A percentile compares a stretch with the other conserved stretches of the same genome.
These are phyloP conservation scores for Scortechinia acanthostroma DNA, from an alignment of 2,329 filamentous ascomycete genomes.

Conservation along the genomic window DNA sequence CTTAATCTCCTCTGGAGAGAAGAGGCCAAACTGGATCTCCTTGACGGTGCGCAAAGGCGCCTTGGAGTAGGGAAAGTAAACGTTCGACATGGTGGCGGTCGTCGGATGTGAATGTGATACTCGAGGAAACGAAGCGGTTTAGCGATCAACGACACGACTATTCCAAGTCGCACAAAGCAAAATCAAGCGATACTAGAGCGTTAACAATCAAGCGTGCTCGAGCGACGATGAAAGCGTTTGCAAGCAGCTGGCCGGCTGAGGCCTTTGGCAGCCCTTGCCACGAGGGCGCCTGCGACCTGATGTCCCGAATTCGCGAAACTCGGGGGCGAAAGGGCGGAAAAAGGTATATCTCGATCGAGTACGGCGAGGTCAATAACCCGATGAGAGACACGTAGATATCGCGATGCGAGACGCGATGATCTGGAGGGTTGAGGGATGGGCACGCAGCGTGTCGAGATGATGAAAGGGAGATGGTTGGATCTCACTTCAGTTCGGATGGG, in stretches of 20 bases:
- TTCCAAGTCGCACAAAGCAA: too few relatives aligned
- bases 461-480: constrained; percentile 3
- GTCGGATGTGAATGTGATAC: too few relatives aligned
- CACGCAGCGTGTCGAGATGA: not conserved
- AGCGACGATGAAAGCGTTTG: not conserved
- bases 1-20: constrained; percentile 98
- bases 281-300: constrained; percentile 2
- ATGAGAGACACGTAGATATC: not conserved
- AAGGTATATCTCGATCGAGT: not conserved
- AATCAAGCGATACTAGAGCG: too few relatives aligned
- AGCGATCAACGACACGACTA: too few relatives aligned
- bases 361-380: not conserved
- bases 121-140: too few relatives aligned
- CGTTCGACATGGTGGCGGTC: constrained; percentile 74
- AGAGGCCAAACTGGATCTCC: constrained; percentile 97
- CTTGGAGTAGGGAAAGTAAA: constrained; percentile 83
- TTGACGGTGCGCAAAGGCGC: constrained; percentile 94
- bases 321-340: not conserved
- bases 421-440: not conserved
- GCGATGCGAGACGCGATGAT: not conserved
- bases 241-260: constrained; percentile 1
- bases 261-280: constrained; percentile 3
- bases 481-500: not conserved
- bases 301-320: not conserved
- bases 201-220: too few relatives aligned